Evolutionary conservation across 306 rosid species (phyloP), one percentile per base, ranked within the genome.

Genomic region (Dryas drummondii): DNA sequence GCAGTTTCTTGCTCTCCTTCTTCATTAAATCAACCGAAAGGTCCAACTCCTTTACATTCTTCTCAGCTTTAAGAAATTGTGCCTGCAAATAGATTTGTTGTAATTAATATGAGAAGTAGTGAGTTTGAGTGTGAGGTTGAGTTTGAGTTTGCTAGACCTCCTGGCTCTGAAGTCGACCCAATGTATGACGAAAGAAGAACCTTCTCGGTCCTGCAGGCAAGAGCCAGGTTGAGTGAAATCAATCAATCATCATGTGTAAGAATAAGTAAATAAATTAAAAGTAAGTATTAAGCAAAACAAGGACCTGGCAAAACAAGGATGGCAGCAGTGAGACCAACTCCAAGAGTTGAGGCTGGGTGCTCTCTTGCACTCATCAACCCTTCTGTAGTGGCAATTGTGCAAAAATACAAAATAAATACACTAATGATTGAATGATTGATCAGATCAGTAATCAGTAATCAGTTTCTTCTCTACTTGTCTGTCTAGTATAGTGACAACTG

Each of bases 1-100:
- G 90, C 74, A 94, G 84, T 82, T 94, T 94, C 75, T 73, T 69
- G 87, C 96, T 86, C 84, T 94, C 98, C 78, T 87, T 88, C 88
- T 86, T 87, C 87, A 90, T 84, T 68, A 91, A 49, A 81, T 91
- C 94, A 60, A 91, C 87, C 13, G 98, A 91, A 73, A 79, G 78
- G 82, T 80, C 85, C 81, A 94, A 77, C 81, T 88, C 93, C 86
- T 84, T 88, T 74, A 91, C 87, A 71, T 64, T 85, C 84, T 91
- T 91, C 82, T 94, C 94, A 7, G 96, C 96, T 66, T 76, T 91
- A 63, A 86, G 84, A 80, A 81, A 88, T n/a, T 63, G 85, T 7
- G 97, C 89, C 98, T 93, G 79, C 81, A 79, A n/a, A 10, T 4
- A 12, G 1, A 17, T 27, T 13, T 6, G 17, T 49, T 54, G n/a